Base-by-base conservation (phyloP, 176 grass and related monocot species). In the Musa beccarii region DNA sequence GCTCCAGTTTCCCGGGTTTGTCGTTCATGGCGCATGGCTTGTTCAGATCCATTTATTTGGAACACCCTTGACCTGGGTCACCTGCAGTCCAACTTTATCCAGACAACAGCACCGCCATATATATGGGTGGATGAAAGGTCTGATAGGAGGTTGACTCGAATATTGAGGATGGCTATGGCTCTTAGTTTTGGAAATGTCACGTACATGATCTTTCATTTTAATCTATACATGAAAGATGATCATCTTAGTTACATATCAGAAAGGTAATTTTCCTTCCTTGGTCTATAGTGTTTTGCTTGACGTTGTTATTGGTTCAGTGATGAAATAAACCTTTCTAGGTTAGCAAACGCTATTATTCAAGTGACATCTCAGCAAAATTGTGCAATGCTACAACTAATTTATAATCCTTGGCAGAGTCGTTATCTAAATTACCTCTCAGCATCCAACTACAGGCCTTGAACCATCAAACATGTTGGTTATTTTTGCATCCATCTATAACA, bases 31-130 rank as follows among this genome's bases (percentile, higher is more conserved):
- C 91, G 79, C 43, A 73, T 81, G 62, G 88, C 91, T 51, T 99
- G 95, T 82, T 85, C 95, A 68, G 95, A 99, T 83, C 91, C 91
- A 70, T 83, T 99, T 78, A 92, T 99, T 59, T 99, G 95, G 95
- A 86, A 82, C 70, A 94, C 83, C 56, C 84, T 99, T 79, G 90
- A 99, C 76, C 81, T 99, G 55, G 91, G 86, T 11, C 83, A 88
- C 66, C 74, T 99, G 25, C 85, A 83, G 68, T 99, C 95, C 52
- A 94, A 94, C 72, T 99, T 89, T 68, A 99, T 99, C 80, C 91
- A 89, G 75, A 99, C 91, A 72, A 89, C 82, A 67, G 95, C 84
- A 74, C 84, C 84, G 71, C 95, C 95, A 23, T 99, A 83, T 84
- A 94, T 99, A 79, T 99, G 83, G 79, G 95, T 99, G 49, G 83